Base-by-base conservation (phyloP, 495 filamentous ascomycete species). In the Penicillium samsonianum region DNA sequence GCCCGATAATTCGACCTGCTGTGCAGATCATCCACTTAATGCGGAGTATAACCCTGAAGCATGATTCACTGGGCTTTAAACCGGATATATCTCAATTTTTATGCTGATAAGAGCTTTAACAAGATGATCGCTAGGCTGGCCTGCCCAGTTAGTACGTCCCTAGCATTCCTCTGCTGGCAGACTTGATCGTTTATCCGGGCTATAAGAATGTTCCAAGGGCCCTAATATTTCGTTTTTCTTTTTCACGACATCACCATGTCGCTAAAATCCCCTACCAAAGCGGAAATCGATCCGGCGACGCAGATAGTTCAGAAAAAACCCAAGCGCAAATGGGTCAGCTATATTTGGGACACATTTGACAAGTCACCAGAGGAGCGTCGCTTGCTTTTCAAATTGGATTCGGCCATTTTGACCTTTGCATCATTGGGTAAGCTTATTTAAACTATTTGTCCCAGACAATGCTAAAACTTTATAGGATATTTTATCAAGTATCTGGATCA, bases 401-500 rank as follows among this genome's bases (percentile, higher is more conserved):
- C 78, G 6, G 78, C 76, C 0, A 72, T 87, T 46, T 59, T 87
- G 19, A 80, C 79, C 0, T 84, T 84, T 53, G 78, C 79, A 9
- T 82, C 76, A 8, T 46, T 83, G 11, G 81, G 72, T 77, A 48
- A 41, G 65, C 35, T n/a, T 40, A 0, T 43, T 0, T n/a, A n/a
- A 11, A 7, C 17, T 51, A 22, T 20, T n/a, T 43, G 17, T 53
- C 17, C 2, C 0, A 11, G 17, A 43, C 49, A 43, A 23, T 22
- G 16, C 16, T 23, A 19, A 53, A 8, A 47, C 47, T n/a, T 28
- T 16, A n/a, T 28, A 75, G 74, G 81, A 0, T 85, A 85, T 60
- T 85, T 85, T 55, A 79, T 82, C 63, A 85, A 84, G 53, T 78
- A 81, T 35, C 72, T 85, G 3, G 82, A 87, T 54, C 83, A 84